phyloP scores from a whole-genome alignment of 306 rosid species.

The Luffa aegyptiaca region DNA sequence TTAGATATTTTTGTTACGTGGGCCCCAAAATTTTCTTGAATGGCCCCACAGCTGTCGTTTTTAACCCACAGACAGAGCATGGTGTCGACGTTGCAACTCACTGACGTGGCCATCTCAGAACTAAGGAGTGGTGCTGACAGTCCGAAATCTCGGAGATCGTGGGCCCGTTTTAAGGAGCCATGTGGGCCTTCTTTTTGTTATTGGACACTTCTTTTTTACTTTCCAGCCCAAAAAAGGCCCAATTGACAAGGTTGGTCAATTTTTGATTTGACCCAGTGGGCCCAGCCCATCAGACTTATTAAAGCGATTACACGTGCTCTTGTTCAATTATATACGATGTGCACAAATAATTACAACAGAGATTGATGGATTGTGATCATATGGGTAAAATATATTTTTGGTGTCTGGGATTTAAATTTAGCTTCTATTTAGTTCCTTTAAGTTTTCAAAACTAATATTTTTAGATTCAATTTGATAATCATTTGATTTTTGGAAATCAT shows the following conservation, averaged over 20 bases:
- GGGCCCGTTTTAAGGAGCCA: background rate
- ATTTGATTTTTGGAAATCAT: too few species aligned
- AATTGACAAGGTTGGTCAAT: background rate
- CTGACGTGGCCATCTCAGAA: background rate
- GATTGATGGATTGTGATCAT: too few species aligned
- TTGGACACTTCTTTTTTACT: background rate
- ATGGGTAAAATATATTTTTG: too few species aligned
- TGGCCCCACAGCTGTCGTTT: background rate
- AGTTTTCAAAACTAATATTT: too few species aligned
- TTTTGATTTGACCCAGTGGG: background rate
- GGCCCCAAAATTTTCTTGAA: background rate
- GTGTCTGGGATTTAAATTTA: too few species aligned
- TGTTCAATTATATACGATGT: too few species aligned
- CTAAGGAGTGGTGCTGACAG: background rate
- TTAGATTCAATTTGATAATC: too few species aligned
- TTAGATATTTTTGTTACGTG: background rate
- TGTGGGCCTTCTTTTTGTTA: background rate
- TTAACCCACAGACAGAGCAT: background rate
- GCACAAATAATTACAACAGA: too few species aligned
- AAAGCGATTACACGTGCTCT: background rate
- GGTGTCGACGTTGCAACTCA: background rate
- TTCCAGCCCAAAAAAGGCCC: conserved; percentile 1
- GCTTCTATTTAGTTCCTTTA: too few species aligned
- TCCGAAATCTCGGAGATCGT: background rate
- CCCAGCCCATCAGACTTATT: background rate